Evolutionary conservation across 306 rosid species (phyloP), one percentile per base, ranked within the genome.

Genomic region (Cucumis cinereus): DNA sequence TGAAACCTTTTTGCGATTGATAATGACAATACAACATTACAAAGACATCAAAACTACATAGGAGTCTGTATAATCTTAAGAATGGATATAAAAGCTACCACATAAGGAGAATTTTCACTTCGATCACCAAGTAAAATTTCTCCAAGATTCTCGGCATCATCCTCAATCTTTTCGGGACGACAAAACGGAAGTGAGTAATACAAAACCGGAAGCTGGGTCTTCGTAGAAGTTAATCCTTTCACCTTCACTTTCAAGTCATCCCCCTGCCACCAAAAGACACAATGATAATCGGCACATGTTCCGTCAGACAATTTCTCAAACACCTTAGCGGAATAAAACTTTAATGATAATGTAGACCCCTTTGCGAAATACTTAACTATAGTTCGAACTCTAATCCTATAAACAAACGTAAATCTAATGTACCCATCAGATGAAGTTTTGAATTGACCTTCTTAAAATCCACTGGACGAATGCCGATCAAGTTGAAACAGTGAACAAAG

Each of bases 81-180:
- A 63, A 76, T 61, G 77, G 47, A 56, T 35, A 62, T 70, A 78
- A 59, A 88, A 92, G 13, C 80, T 49, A 93, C 98, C 94, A 63
- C 84, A 83, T 86, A 93, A 17, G 85, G 91, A 19, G 98, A 91
- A 82, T 91, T 93, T 80, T 93, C 96, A 78, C 89, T 93, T 22
- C 96, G 97, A 77, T 91, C 98, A 76, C 98, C 98, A 56, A 97
- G 98, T 59, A 93, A 93, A 20, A 93, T 93, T 85, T 93, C 98
- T 83, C 98, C 98, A 16, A 93, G 97, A 83, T 93, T 93, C 87
- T 91, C 98, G 11, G 96, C 82, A 86, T 96, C 90, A 54, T 91
- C 97, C 78, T 81, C 82, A 33, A 91, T 90, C 79, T 88, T 85
- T 16, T 30, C 7, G 0, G 98, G 98, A 2, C 41, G 30, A 41